Conservation (phyloP, 352 stramenopile genomes). For the Elongisporangium prolatum region DNA sequence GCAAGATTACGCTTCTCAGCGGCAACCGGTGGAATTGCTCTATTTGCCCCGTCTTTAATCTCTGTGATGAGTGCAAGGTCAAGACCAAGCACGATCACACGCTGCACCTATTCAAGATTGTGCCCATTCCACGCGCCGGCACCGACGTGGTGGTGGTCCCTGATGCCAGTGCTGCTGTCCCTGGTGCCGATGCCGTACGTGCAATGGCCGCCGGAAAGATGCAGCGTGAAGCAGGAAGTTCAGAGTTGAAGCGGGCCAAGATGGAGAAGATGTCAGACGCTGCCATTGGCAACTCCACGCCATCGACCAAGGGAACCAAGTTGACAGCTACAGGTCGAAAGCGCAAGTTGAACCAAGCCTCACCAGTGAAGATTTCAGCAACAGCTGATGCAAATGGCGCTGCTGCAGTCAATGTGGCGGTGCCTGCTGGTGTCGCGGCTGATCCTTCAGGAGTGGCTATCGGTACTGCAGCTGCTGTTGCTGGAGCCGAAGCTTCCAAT, state of each 20-base stretch:
- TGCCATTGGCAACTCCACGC: slow-evolving; percentile 6
- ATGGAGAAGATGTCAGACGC: slow-evolving; percentile 12
- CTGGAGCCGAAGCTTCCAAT: slow-evolving; percentile 2
- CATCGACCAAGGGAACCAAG: slow-evolving; percentile 20
- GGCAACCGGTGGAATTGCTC: slow-evolving; percentile 96
- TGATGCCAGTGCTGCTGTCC: slow-evolving; percentile 2
- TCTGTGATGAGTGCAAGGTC: slow-evolving; percentile 92
- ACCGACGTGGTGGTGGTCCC: slow-evolving; percentile 24
- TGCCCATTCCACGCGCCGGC: slow-evolving; percentile 69
- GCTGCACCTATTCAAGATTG: slow-evolving; percentile 92
- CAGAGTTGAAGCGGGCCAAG: slow-evolving; percentile 44
- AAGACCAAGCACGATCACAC: slow-evolving; percentile 92
- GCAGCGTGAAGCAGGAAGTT: slow-evolving; percentile 39
- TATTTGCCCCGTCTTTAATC: slow-evolving; percentile 94
- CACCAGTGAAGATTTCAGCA: slow-evolving; percentile 14
- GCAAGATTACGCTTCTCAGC: slow-evolving; percentile 92
- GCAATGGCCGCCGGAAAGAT: slow-evolving; percentile 12
- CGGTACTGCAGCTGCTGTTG: slow-evolving; percentile 3
- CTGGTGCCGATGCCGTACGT: slow-evolving; percentile 15
- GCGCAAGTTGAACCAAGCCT: slow-evolving; percentile 55
- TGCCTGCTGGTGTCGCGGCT: neutral
- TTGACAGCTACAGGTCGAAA: slow-evolving; percentile 43
- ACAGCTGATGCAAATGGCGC: slow-evolving; percentile 1
- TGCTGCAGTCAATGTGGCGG: neutral
- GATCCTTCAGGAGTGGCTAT: neutral